Conservation (phyloP, 805 yeast species). For the Wickerhamomyces tratensis region DNA sequence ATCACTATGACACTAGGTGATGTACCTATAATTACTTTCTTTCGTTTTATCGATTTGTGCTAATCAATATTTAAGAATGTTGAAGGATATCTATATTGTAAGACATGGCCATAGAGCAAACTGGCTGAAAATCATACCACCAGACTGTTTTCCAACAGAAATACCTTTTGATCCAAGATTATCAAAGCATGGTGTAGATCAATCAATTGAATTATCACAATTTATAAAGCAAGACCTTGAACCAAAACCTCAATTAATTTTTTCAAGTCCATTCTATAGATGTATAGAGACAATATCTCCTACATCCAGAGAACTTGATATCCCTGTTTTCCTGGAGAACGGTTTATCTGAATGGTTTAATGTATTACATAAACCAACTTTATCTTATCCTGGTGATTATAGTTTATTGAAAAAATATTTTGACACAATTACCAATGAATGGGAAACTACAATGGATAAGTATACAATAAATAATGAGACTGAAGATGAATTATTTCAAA, state of each 20-base stretch:
- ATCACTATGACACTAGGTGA: too few species aligned
- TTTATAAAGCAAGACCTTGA: slow-evolving; percentile 31
- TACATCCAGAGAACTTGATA: slow-evolving; percentile 40
- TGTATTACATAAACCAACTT: slow-evolving; percentile 41
- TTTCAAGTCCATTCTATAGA: slow-evolving; percentile 76
- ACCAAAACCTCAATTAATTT: slow-evolving; percentile 55
- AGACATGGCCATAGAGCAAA: slow-evolving; percentile 77
- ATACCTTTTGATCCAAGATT: slow-evolving; percentile 77
- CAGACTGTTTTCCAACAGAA: slow-evolving; percentile 73
- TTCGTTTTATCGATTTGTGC: too few species aligned
- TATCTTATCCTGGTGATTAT: slow-evolving; percentile 55
- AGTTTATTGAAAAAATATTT: slow-evolving; percentile 42
- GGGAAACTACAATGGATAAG: slow-evolving; percentile 50
- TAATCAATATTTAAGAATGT: too few species aligned
- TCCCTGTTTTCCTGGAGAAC: slow-evolving; percentile 54
- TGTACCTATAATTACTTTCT: too few species aligned
- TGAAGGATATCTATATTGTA: too few species aligned
- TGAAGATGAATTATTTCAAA: slow-evolving; percentile 46
- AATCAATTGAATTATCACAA: slow-evolving; percentile 64
- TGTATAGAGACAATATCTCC: slow-evolving; percentile 74
- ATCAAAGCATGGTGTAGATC: slow-evolving; percentile 76
- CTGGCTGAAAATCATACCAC: slow-evolving; percentile 56
- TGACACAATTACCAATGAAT: slow-evolving; percentile 27
- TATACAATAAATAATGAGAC: slow-evolving; percentile 52
- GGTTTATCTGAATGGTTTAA: slow-evolving; percentile 86